Conservation (phyloP, 257 asterid genomes). For the Solanum microdontum region DNA sequence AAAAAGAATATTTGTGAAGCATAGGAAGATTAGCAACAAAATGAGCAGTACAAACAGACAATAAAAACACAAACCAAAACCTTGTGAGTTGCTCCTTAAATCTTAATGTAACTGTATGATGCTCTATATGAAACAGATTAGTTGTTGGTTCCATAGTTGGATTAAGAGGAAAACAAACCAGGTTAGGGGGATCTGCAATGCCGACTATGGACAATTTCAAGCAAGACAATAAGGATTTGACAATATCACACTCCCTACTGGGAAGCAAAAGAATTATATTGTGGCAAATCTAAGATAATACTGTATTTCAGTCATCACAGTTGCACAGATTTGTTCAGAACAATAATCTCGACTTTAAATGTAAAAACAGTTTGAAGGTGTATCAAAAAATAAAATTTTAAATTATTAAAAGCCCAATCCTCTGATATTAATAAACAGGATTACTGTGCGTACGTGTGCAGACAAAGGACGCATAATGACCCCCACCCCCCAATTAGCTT, state of each 20-base stretch:
- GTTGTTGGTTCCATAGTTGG: not conserved
- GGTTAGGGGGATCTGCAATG: not conserved
- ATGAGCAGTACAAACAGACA: not conserved
- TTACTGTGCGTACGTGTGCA: not conserved
- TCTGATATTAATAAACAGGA: not conserved
- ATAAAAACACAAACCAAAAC: not conserved
- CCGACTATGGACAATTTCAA: not conserved
- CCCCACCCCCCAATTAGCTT: not conserved
- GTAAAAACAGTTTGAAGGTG: not conserved
- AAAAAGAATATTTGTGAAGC: not conserved
- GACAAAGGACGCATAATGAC: not conserved
- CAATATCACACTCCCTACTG: not conserved
- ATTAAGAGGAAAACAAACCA: not conserved
- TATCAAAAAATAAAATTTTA: not conserved
- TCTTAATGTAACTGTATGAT: not conserved
- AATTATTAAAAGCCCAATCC: not conserved
- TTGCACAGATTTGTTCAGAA: not conserved
- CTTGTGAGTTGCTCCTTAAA: not conserved
- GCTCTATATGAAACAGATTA: not conserved
- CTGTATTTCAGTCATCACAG: not conserved
- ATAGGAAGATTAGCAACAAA: not conserved
- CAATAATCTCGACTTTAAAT: not conserved
- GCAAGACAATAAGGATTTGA: not conserved
- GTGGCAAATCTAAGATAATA: not conserved
- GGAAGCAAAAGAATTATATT: not conserved